A percentile compares a stretch with the other conserved stretches of the same genome.
These are phyloP conservation scores for Phytopythium mirpurense DNA, from an alignment of 352 stramenopile species.

Conservation along the genomic window DNA sequence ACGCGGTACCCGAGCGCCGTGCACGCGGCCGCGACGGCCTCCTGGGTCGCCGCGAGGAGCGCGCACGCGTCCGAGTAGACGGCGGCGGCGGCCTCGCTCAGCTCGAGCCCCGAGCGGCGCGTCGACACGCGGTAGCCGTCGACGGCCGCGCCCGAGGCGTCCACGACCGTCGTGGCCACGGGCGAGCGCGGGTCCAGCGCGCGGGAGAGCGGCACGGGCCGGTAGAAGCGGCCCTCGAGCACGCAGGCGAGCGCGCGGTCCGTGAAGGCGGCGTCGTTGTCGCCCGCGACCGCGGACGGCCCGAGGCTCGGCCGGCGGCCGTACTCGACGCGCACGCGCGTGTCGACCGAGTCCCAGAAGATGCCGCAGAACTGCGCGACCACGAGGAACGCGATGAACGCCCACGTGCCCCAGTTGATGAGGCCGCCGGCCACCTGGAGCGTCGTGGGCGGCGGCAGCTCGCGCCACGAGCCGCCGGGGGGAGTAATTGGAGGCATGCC, in stretches of 20 bases:
- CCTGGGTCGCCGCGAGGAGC: conserved; percentile 18
- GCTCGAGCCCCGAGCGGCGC: conserved; percentile 5
- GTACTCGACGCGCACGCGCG: conserved; percentile 4
- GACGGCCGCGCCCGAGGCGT: not conserved
- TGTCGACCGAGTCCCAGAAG: conserved; percentile 21
- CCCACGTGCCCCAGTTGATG: conserved; percentile 25
- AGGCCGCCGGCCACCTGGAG: conserved; percentile 2
- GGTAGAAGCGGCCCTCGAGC: conserved; percentile 26
- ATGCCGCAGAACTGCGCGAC: conserved; percentile 22
- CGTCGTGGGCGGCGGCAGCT: not conserved
- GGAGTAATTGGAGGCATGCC: no score
- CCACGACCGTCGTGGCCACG: conserved; percentile 3
- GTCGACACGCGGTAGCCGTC: conserved; percentile 24
- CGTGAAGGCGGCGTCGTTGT: conserved; percentile 40
- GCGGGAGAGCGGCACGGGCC: conserved; percentile 25
- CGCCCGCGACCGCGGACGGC: conserved; percentile 17
- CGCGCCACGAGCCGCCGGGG: not conserved
- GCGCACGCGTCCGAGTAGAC: conserved; percentile 20
- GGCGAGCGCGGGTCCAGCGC: conserved; percentile 12
- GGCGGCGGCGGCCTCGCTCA: conserved; percentile 12
- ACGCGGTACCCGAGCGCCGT: conserved; percentile 25
- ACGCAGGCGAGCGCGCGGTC: conserved; percentile 44
- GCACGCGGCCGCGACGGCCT: conserved; percentile 23
- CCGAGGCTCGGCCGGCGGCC: conserved; percentile 12
- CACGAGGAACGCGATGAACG: conserved; percentile 22